Percentiles rank a stretch among this genome's conserved stretches.
These are phyloP conservation scores for Zhuliangozyma blackwelliae DNA, from an alignment of 1,139 yeast genomes.

Conservation along the genomic window DNA sequence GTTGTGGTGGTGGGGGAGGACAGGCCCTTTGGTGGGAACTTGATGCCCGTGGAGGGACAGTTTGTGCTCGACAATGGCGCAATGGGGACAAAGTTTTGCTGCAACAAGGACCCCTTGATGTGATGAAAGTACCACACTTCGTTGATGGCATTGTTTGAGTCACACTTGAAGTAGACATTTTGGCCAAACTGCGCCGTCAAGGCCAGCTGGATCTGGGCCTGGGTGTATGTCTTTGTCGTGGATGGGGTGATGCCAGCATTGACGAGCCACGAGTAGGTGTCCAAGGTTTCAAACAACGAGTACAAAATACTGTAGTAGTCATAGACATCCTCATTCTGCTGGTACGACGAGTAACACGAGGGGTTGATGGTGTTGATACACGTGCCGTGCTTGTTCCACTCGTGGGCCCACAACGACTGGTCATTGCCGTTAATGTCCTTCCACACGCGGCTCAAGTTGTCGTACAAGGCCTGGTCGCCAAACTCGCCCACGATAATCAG, in stretches of 20 bases:
- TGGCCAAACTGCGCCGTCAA: slow-evolving; percentile 56
- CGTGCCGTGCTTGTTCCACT: slow-evolving; percentile 93
- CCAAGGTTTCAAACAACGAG: slow-evolving; percentile 56
- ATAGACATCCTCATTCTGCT: slow-evolving; percentile 55
- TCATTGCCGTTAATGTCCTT: slow-evolving; percentile 72
- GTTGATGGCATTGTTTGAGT: slow-evolving; percentile 56
- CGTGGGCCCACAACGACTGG: slow-evolving; percentile 83
- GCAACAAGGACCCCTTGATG: slow-evolving; percentile 67
- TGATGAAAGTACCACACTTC: slow-evolving; percentile 92
- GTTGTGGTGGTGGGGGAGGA: slow-evolving; percentile 5
- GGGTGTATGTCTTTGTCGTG: slow-evolving; percentile 55
- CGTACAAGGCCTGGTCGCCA: slow-evolving; percentile 48
- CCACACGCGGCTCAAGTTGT: slow-evolving; percentile 64
- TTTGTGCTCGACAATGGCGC: slow-evolving; percentile 48
- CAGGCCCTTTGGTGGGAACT: slow-evolving; percentile 68
- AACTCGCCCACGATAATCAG: slow-evolving; percentile 47
- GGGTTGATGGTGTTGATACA: slow-evolving; percentile 81
- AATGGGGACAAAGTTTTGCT: slow-evolving; percentile 62
- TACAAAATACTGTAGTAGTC: slow-evolving; percentile 74
- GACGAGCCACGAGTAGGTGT: slow-evolving; percentile 66
- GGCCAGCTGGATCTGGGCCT: slow-evolving; percentile 61
- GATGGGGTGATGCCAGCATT: slow-evolving; percentile 72
- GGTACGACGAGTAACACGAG: slow-evolving; percentile 46
- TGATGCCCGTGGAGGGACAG: slow-evolving; percentile 71
- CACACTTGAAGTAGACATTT: slow-evolving; percentile 67